phyloP scores from a whole-genome alignment of 352 stramenopile genomes.

The Pythium dissimile region DNA sequence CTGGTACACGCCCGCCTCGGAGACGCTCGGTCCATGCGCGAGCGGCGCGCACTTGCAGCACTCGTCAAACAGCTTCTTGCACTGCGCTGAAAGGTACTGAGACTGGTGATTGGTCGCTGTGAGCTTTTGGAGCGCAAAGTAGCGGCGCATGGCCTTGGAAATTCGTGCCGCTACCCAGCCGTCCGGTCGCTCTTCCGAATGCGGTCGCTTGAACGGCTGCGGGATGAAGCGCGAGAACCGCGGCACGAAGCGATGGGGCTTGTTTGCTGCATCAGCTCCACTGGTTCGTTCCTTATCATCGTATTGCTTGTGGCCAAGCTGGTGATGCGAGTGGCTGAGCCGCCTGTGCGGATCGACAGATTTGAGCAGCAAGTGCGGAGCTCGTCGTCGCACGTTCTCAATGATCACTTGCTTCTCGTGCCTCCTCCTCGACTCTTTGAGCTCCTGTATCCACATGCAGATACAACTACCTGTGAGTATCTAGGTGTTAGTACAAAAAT shows the following conservation, averaged over 20 bases:
- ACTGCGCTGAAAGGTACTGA: conserved; percentile 49
- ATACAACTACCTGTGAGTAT: not conserved
- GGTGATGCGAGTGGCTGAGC: conserved; percentile 2
- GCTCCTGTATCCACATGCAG: conserved; percentile 25
- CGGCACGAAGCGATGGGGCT: conserved; percentile 12
- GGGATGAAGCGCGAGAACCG: conserved; percentile 35
- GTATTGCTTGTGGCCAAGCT: not conserved
- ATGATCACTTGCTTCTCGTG: conserved; percentile 64
- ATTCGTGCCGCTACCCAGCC: conserved; percentile 58
- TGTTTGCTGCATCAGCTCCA: too few relatives aligned
- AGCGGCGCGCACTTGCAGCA: conserved; percentile 66
- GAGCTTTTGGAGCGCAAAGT: conserved; percentile 47
- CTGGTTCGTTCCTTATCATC: not conserved
- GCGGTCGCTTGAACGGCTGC: conserved; percentile 27
- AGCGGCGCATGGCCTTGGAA: conserved; percentile 49
- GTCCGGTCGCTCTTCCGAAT: conserved; percentile 35
- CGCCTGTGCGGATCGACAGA: not conserved
- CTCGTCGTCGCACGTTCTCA: conserved; percentile 37
- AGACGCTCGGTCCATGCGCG: conserved; percentile 43
- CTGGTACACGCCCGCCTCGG: conserved; percentile 56
- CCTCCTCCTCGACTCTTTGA: conserved; percentile 37
- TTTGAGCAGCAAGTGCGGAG: conserved; percentile 41
- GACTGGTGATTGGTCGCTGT: conserved; percentile 32
- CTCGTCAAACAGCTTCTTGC: conserved; percentile 73
- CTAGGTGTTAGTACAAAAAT: not conserved